phyloP scores from a whole-genome alignment of 352 stramenopile species.

The Phytopythium cucurbitacearum region DNA sequence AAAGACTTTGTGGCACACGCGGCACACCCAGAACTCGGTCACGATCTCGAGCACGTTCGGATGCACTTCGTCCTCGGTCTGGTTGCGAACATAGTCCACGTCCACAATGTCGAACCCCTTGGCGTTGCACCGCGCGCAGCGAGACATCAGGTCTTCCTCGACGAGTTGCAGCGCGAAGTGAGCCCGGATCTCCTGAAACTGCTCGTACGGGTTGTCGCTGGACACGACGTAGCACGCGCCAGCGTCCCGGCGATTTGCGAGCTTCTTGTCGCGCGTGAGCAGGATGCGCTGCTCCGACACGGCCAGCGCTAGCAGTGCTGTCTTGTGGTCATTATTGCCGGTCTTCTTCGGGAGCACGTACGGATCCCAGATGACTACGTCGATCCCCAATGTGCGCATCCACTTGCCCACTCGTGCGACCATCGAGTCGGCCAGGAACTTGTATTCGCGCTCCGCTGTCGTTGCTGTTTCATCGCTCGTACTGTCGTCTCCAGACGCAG shows the following conservation, averaged over 20 bases:
- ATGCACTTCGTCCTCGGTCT: constrained; percentile 53
- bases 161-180: constrained; percentile 64
- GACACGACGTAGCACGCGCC: constrained; percentile 74
- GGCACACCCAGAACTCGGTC: constrained; percentile 67
- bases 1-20: constrained; percentile 61
- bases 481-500: neutral
- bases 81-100: constrained; percentile 37
- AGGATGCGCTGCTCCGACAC: constrained; percentile 67
- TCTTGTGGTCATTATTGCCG: constrained; percentile 35
- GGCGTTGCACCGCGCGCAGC: constrained; percentile 62
- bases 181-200: constrained; percentile 74
- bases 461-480: neutral
- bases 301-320: constrained; percentile 37
- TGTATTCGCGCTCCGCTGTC: constrained; percentile 21
- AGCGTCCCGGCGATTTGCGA: constrained; percentile 56
- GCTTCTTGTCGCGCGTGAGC: constrained; percentile 71
- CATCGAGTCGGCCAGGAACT: constrained; percentile 78
- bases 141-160: constrained; percentile 71
- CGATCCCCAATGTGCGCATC: constrained; percentile 71
- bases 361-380: constrained; percentile 65
- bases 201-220: constrained; percentile 57
- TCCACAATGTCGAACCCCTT: constrained; percentile 60
- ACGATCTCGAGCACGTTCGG: constrained; percentile 50
- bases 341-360: constrained; percentile 25
- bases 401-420: constrained; percentile 66